Evolutionary conservation across 176 grass and related monocot genomes (phyloP).

Genomic region (Typha latifolia): DNA sequence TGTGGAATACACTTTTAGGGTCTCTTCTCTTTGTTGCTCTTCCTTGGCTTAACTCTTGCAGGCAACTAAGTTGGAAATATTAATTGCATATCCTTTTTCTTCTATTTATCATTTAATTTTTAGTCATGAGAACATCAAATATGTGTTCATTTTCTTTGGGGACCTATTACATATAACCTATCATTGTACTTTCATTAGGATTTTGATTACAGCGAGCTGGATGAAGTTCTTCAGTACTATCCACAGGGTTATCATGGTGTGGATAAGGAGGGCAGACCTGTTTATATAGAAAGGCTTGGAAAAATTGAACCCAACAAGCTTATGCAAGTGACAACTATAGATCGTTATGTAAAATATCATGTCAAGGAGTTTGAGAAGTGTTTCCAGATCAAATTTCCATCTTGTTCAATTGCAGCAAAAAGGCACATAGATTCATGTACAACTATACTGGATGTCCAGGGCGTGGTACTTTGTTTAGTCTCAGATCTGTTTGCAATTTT

Average conservation of each 20-base stretch:
- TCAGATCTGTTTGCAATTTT: constrained; percentile 2
- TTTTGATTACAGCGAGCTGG: constrained; percentile 63
- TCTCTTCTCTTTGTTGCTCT: too few species aligned
- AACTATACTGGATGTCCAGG: constrained; percentile 26
- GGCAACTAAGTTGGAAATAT: not conserved
- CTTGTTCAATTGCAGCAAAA: constrained; percentile 25
- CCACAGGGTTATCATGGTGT: constrained; percentile 97
- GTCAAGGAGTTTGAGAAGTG: constrained; percentile 26
- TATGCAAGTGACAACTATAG: constrained; percentile 83
- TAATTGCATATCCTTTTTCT: not conserved
- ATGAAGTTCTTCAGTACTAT: constrained; percentile 73
- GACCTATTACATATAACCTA: constrained; percentile 16
- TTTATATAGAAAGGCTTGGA: constrained; percentile 84
- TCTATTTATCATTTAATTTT: not conserved
- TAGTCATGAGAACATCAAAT: not conserved
- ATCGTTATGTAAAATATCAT: constrained; percentile 85
- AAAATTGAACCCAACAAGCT: constrained; percentile 78
- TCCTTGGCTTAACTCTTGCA: not conserved
- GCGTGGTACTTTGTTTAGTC: constrained; percentile 15
- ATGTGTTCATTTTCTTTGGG: not conserved
- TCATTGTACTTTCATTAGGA: constrained; percentile 43
- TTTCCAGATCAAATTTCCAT: constrained; percentile 19
- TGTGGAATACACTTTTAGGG: too few species aligned
- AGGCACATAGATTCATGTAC: constrained; percentile 21
- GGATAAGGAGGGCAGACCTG: constrained; percentile 87